Conservation (phyloP, 805 yeast species). For the Saccharomycopsis sp. region DNA sequence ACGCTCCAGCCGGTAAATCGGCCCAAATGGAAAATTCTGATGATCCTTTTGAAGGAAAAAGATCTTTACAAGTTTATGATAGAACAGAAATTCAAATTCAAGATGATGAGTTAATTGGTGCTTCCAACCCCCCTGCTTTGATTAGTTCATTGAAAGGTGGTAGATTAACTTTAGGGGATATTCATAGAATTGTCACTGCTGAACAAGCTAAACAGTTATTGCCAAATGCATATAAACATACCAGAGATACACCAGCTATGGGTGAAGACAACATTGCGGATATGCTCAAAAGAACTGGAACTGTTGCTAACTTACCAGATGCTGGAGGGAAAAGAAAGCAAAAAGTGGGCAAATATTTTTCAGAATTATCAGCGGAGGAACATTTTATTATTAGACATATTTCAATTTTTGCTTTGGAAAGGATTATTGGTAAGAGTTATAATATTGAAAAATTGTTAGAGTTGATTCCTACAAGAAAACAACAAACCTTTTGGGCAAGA, state of each 20-base stretch:
- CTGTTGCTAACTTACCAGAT: constrained; percentile 4
- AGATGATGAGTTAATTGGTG: neutral
- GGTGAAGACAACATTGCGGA: neutral
- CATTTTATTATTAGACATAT: constrained; percentile 48
- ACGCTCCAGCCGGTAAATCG: constrained; percentile 43
- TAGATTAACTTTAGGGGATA: constrained; percentile 88
- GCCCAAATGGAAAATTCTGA: constrained; percentile 22
- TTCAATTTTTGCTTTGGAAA: constrained; percentile 41
- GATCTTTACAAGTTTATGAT: constrained; percentile 2
- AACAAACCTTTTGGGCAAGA: constrained; percentile 37
- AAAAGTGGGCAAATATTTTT: constrained; percentile 38
- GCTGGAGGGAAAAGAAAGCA: constrained; percentile 4
- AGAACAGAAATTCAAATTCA: neutral
- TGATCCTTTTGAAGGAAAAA: constrained; percentile 22
- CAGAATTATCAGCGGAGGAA: constrained; percentile 51
- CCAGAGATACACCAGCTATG: constrained; percentile 28
- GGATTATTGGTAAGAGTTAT: constrained; percentile 22
- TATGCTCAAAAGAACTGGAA: neutral
- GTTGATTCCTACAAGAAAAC: constrained; percentile 21
- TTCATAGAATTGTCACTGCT: constrained; percentile 93
- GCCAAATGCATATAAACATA: constrained; percentile 86
- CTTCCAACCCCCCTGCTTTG: neutral
- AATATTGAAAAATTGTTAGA: constrained; percentile 31
- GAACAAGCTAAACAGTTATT: constrained; percentile 91
- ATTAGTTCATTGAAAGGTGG: constrained; percentile 3